Conservation (phyloP, 768 basidiomycete genomes). For the Lactarius psammicola region DNA sequence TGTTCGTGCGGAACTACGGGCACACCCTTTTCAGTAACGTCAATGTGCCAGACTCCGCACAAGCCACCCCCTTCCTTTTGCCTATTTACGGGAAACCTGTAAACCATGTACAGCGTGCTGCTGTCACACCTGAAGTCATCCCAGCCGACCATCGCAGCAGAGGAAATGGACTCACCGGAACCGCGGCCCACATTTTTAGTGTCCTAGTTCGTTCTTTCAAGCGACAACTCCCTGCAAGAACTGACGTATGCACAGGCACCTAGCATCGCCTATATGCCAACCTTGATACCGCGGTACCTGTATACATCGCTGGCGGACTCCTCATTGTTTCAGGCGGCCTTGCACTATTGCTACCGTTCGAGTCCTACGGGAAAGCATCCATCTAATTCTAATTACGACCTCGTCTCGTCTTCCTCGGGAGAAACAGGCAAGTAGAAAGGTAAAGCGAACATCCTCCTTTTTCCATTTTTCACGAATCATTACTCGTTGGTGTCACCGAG, state of each 20-base stretch:
- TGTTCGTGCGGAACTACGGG: slow-evolving; percentile 80
- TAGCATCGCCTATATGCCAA: slow-evolving; percentile 71
- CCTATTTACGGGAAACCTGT: slow-evolving; percentile 9
- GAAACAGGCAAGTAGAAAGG: background rate
- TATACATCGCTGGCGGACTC: slow-evolving; percentile 67
- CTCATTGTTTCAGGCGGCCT: slow-evolving; percentile 59
- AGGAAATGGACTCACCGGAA: slow-evolving; percentile 62
- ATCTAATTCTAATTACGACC: slow-evolving; percentile 40
- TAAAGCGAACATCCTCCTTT: background rate
- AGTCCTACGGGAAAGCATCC: slow-evolving; percentile 71
- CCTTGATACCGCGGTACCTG: slow-evolving; percentile 61
- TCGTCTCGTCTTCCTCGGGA: background rate
- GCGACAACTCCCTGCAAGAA: background rate
- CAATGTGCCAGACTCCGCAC: slow-evolving; percentile 28
- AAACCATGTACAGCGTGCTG: slow-evolving; percentile 79
- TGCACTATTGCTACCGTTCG: slow-evolving; percentile 65
- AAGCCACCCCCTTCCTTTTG: background rate
- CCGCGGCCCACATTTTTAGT: slow-evolving; percentile 62
- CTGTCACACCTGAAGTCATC: slow-evolving; percentile 67
- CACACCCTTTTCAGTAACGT: slow-evolving; percentile 66
- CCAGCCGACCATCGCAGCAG: slow-evolving; percentile 73
- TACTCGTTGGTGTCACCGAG: background rate
- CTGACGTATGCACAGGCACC: slow-evolving; percentile 46
- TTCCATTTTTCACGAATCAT: background rate
- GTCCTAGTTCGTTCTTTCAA: slow-evolving; percentile 53